These are phyloP conservation scores for Mycosphaerella arachidis DNA, from an alignment of 2,329 filamentous ascomycete genomes.

Conservation along the genomic window DNA sequence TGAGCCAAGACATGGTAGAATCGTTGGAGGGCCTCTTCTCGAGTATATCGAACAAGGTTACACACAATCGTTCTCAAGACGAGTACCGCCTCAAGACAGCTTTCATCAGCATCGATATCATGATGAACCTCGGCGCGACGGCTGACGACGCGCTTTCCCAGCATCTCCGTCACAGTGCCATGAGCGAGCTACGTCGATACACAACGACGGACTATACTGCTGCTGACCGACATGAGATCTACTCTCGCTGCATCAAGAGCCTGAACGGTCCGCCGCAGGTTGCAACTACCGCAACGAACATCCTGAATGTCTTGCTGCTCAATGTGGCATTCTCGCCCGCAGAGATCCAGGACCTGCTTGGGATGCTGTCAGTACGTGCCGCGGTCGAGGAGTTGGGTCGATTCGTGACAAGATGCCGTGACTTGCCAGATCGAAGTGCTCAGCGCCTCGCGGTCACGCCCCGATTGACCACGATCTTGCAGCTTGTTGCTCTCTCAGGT, in stretches of 20 bases:
- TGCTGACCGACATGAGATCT: slow-evolving; percentile 22
- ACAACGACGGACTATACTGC: slow-evolving; percentile 5
- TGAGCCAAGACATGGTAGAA: slow-evolving; percentile 23
- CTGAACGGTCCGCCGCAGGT: slow-evolving; percentile 14
- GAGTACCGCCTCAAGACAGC: slow-evolving; percentile 17
- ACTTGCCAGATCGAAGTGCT: not conserved
- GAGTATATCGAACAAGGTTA: slow-evolving; percentile 9
- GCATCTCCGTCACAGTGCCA: slow-evolving; percentile 17
- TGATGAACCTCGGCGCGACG: slow-evolving; percentile 17
- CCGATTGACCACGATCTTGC: slow-evolving; percentile 57
- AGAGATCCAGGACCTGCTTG: slow-evolving; percentile 20
- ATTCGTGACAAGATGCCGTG: slow-evolving; percentile 30
- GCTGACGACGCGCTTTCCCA: slow-evolving; percentile 4
- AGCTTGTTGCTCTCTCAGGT: slow-evolving; percentile 23
- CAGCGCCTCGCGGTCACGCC: slow-evolving; percentile 2
- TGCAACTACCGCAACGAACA: slow-evolving; percentile 24
- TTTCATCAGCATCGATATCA: slow-evolving; percentile 27
- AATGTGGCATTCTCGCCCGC: not conserved
- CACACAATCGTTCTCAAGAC: not conserved
- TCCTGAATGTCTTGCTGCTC: slow-evolving; percentile 21
- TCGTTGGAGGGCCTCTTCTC: slow-evolving; percentile 21
- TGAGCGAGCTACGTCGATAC: slow-evolving; percentile 21
- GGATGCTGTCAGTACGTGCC: slow-evolving; percentile 22
- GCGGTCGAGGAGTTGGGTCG: slow-evolving; percentile 37
- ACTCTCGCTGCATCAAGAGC: slow-evolving; percentile 21